These are phyloP conservation scores for Cydonia oblonga DNA, from an alignment of 331 rosid species.

Conservation along the genomic window DNA sequence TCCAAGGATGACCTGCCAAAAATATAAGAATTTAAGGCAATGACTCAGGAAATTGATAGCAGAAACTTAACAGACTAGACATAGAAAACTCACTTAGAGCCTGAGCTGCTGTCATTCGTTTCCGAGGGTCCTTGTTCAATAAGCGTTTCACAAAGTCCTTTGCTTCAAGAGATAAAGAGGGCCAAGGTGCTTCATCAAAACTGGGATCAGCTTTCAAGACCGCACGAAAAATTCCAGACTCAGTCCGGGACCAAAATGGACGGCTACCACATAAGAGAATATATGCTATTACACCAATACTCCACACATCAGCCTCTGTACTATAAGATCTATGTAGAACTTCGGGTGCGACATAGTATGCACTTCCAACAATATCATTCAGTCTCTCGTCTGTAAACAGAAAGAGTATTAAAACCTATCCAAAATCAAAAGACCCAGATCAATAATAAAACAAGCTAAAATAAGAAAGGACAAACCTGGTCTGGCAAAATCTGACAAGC, in stretches of 20 bases:
- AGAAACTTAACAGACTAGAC: slow-evolving; percentile 2
- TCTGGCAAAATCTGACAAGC: slow-evolving; percentile 88
- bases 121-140: slow-evolving; percentile 86
- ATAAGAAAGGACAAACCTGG: slow-evolving; percentile 56
- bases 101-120: slow-evolving; percentile 92
- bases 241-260: slow-evolving; percentile 98
- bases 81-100: slow-evolving; percentile 61
- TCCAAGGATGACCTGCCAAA: slow-evolving; percentile 96
- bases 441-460: not conserved
- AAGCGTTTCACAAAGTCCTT: slow-evolving; percentile 89
- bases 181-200: slow-evolving; percentile 97
- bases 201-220: slow-evolving; percentile 94
- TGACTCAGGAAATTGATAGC: slow-evolving; percentile 10
- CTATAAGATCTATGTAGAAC: slow-evolving; percentile 87
- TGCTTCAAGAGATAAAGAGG: slow-evolving; percentile 73
- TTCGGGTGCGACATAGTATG: slow-evolving; percentile 98
- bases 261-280: slow-evolving; percentile 98
- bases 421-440: not conserved
- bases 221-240: slow-evolving; percentile 88
- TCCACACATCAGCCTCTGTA: slow-evolving; percentile 98
- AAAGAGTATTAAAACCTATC: slow-evolving; percentile 13
- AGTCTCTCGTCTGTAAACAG: slow-evolving; percentile 75
- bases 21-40: not conserved
- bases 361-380: slow-evolving; percentile 98
- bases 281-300: slow-evolving; percentile 95